Evolutionary conservation across 148 eudicot genomes (phyloP).

Genomic region (Camellia sinensis): DNA sequence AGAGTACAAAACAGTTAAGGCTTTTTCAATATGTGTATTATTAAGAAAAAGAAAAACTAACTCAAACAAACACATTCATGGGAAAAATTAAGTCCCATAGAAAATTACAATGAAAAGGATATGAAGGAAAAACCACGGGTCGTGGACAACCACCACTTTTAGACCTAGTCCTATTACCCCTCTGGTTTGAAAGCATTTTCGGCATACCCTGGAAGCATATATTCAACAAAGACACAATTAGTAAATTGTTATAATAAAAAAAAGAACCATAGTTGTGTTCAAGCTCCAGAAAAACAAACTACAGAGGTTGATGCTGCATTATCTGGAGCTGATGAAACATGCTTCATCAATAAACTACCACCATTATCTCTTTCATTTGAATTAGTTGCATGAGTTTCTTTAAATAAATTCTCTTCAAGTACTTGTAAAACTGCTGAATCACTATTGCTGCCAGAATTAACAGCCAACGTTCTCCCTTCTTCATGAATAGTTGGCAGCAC

Average conservation of each 20-base stretch:
- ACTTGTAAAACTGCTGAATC: conserved; percentile 26
- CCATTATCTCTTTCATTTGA: conserved; percentile 22
- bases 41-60: not conserved
- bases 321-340: conserved; percentile 22
- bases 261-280: not conserved
- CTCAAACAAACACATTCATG: not conserved
- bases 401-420: conserved; percentile 26
- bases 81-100: not conserved
- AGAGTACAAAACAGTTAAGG: conserved; percentile 65
- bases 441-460: conserved; percentile 16
- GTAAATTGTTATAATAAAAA: not conserved
- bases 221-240: conserved; percentile 12
- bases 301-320: conserved; percentile 17
- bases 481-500: conserved; percentile 43
- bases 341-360: conserved; percentile 20
- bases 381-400: conserved; percentile 23
- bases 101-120: conserved; percentile 47
- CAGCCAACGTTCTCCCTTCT: conserved; percentile 28
- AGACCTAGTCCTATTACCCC: conserved; percentile 29
- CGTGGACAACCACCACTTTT: conserved; percentile 38
- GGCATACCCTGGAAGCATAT: conserved; percentile 37
- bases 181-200: conserved; percentile 25
- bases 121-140: conserved; percentile 53
- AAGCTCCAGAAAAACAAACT: conserved; percentile 22
- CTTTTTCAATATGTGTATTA: not conserved